Evolutionary conservation across 768 basidiomycete genomes (phyloP).

Genomic region (Boletus vermiculosoides): DNA sequence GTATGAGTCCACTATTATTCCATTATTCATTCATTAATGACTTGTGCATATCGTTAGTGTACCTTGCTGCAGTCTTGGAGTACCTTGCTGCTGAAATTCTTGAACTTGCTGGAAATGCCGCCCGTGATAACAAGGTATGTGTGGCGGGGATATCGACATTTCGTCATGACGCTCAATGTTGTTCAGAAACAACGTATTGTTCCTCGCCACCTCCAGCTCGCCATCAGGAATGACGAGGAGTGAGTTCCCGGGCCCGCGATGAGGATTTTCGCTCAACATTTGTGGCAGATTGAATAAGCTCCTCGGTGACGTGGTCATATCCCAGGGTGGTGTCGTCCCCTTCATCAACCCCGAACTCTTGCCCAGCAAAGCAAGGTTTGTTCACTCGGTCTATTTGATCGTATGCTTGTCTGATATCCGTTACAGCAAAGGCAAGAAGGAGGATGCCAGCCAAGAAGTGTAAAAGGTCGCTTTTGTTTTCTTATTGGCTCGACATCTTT

Average conservation of each 20-base stretch:
- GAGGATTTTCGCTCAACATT: background rate
- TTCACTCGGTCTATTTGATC: background rate
- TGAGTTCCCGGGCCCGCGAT: constrained; percentile 29
- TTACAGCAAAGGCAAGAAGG: constrained; percentile 36
- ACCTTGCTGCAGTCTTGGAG: constrained; percentile 88
- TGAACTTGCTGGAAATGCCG: constrained; percentile 87
- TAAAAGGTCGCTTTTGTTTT: constrained; percentile 17
- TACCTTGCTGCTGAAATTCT: constrained; percentile 93
- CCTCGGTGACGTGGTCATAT: constrained; percentile 84
- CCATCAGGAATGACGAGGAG: constrained; percentile 91
- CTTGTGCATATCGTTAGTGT: constrained; percentile 46
- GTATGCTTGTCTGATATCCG: constrained; percentile 1
- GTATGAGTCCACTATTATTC: constrained; percentile 34
- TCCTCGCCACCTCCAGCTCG: constrained; percentile 88
- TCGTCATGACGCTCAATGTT: background rate
- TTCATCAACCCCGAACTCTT: constrained; percentile 51
- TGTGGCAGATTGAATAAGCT: constrained; percentile 65
- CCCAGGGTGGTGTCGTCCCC: constrained; percentile 86
- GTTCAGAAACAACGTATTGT: constrained; percentile 86
- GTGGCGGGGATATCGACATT: background rate
- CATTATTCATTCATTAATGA: background rate
- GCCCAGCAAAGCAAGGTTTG: constrained; percentile 32
- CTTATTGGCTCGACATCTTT: constrained; percentile 25
- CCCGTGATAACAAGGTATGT: constrained; percentile 35
- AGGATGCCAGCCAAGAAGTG: constrained; percentile 33